These are phyloP conservation scores for Peronospora destructor DNA, from an alignment of 352 stramenopile genomes.

Conservation along the genomic window DNA sequence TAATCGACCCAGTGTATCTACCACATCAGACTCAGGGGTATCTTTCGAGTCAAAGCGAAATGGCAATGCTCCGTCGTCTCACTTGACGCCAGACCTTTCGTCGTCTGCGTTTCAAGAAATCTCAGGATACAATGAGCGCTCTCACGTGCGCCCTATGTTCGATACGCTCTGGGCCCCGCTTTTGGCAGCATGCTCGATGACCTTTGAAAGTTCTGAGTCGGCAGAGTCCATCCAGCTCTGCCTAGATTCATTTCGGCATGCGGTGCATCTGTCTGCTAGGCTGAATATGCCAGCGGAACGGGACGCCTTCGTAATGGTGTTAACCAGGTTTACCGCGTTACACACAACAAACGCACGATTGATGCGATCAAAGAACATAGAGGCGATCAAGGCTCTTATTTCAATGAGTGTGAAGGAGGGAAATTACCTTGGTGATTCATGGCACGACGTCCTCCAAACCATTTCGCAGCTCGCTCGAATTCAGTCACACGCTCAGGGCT, in stretches of 20 bases:
- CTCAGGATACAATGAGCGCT: conserved; percentile 59
- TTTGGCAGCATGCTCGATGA: conserved; percentile 94
- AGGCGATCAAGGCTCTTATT: conserved; percentile 95
- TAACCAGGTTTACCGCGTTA: conserved; percentile 95
- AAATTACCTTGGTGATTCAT: conserved; percentile 95
- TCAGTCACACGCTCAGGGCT: conserved; percentile 90
- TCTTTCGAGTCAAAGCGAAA: conserved; percentile 12
- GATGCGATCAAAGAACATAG: conserved; percentile 96
- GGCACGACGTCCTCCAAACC: conserved; percentile 93
- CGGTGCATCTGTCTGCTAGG: conserved; percentile 85
- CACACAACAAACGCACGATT: conserved; percentile 88
- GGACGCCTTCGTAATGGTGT: conserved; percentile 94
- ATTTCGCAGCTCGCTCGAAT: conserved; percentile 97
- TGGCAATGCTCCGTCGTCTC: conserved; percentile 12
- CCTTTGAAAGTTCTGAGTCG: conserved; percentile 92
- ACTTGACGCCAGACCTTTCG: conserved; percentile 22
- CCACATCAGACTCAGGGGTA: background rate
- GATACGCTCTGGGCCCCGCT: conserved; percentile 97
- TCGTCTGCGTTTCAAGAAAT: conserved; percentile 55
- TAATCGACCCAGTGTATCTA: conserved; percentile 5
- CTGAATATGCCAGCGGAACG: conserved; percentile 89
- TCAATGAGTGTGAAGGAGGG: conserved; percentile 95
- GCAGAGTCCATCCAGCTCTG: conserved; percentile 90
- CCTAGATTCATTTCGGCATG: conserved; percentile 92
- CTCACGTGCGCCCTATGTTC: conserved; percentile 94